These are phyloP conservation scores for Fusarium robinianum DNA, from an alignment of 2,329 filamentous ascomycete genomes.

Conservation along the genomic window DNA sequence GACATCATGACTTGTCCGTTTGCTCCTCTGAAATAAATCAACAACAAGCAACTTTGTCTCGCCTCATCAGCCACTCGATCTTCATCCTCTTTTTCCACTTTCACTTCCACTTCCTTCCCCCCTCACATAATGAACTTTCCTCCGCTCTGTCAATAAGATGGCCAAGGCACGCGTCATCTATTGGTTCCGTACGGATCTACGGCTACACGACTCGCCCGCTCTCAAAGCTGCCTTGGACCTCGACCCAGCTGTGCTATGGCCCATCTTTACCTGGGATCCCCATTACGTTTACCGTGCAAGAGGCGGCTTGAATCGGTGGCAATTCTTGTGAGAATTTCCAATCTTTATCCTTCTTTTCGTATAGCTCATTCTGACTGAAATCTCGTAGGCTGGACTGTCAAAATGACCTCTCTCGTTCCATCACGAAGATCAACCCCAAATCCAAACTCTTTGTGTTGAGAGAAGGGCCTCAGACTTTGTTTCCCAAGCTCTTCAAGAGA, in stretches of 20 bases:
- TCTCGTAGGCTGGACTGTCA: constrained; percentile 70
- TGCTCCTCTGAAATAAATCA: no score
- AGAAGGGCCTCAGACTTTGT: constrained; percentile 71
- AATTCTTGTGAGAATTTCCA: constrained; percentile 59
- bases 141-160: constrained; percentile 32
- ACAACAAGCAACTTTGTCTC: neutral
- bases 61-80: neutral
- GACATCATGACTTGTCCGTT: constrained; percentile 40
- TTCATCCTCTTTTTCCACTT: no score
- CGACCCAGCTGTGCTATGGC: constrained; percentile 70
- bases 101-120: neutral
- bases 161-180: constrained; percentile 61
- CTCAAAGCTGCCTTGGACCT: constrained; percentile 73
- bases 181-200: constrained; percentile 79
- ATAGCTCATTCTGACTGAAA: neutral
- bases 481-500: constrained; percentile 72
- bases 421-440: constrained; percentile 70
- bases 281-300: constrained; percentile 76
- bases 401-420: constrained; percentile 67
- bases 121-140: neutral
- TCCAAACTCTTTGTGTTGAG: constrained; percentile 74
- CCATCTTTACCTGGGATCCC: constrained; percentile 80
- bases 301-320: constrained; percentile 74
- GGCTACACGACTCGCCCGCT: constrained; percentile 77
- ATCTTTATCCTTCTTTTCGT: neutral